A percentile compares a stretch with the other conserved stretches of the same genome.
Conservation (phyloP, 257 asterid species). For the Echites panduratus region DNA sequence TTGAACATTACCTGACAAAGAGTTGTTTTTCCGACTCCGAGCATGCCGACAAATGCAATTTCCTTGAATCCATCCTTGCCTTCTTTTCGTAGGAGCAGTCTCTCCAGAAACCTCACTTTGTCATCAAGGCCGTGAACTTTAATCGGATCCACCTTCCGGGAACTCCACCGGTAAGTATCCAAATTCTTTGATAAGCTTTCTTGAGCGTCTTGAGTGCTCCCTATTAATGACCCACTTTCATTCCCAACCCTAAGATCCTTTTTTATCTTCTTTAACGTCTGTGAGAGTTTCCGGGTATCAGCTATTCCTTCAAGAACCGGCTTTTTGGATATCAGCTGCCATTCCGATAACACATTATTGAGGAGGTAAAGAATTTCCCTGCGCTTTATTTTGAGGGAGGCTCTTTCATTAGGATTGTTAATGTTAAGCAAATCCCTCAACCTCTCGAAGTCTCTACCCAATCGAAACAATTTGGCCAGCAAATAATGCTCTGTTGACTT, state of each 20-base stretch:
- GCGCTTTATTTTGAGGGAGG: neutral
- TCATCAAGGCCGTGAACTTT: slow-evolving; percentile 31
- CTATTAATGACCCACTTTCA: neutral
- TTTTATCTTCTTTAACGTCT: slow-evolving; percentile 17
- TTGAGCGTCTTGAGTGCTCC: neutral
- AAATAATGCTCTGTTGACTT: neutral
- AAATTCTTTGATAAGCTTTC: neutral
- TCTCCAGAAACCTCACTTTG: slow-evolving; percentile 31
- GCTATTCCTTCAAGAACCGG: slow-evolving; percentile 2
- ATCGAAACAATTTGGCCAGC: neutral
- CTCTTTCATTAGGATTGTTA: neutral
- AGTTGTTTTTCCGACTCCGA: slow-evolving; percentile 48
- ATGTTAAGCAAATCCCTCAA: slow-evolving; percentile 6
- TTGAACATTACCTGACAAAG: slow-evolving; percentile 34
- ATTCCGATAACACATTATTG: slow-evolving; percentile 29
- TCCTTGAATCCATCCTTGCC: slow-evolving; percentile 17
- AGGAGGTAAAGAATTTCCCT: slow-evolving; percentile 34
- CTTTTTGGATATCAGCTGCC: slow-evolving; percentile 21
- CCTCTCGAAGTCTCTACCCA: slow-evolving; percentile 9
- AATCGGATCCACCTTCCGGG: slow-evolving; percentile 7
- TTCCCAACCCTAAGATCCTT: slow-evolving; percentile 16
- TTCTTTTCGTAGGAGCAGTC: slow-evolving; percentile 26
- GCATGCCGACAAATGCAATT: slow-evolving; percentile 36
- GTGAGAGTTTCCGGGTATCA: slow-evolving; percentile 6
- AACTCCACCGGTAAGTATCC: slow-evolving; percentile 28